Base-by-base conservation (phyloP, 176 grass and related monocot species). In the Luzula sylvatica region DNA sequence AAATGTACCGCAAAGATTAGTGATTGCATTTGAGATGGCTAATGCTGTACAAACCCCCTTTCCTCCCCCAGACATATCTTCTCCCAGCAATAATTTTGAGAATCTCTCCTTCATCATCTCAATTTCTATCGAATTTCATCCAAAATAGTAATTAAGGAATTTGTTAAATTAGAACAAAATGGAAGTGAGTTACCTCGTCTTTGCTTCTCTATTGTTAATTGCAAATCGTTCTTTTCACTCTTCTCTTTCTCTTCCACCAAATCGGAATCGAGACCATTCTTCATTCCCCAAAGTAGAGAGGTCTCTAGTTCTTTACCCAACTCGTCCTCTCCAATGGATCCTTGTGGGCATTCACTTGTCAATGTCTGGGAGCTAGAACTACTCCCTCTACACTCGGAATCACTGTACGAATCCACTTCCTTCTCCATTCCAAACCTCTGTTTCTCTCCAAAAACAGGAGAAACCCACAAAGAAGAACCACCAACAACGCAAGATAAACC, bases 71-170 rank as follows among this genome's bases (percentile, higher is more conserved):
- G 92, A 98, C 92, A 98, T 98, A 72, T 98, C 92, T 74, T 98
- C 92, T 44, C 92, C 92, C 5, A 98, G 85, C 28, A 98, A 60
- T 75, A 98, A 72, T 72, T 98, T 98, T 9, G 92, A 73, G 48
- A 98, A 86, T 46, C 81, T 68, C 85, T 90, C 92, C 86, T 90
- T 98, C 92, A 90, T 98, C 78, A 90, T 72, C 55, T 98, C 92
- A 60, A 55, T 69, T 23, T 98, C 92, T 98, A 59, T 16, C 4
- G 42, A 35, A 35, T 7, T 35, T 35, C 5, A 35, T 35, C 30
- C 30, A 4, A 35, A 35, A 7, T 35, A 13, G 22, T 43, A 27
- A 54, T 19, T 25, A 43, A 30, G 13, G 23, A 55, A 50, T 20
- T 58, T 46, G 13, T 23, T 3, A 5, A 61, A 9, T 40, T 20